These are phyloP conservation scores for Penicillium herquei DNA, from an alignment of 495 filamentous ascomycete genomes.

Conservation along the genomic window DNA sequence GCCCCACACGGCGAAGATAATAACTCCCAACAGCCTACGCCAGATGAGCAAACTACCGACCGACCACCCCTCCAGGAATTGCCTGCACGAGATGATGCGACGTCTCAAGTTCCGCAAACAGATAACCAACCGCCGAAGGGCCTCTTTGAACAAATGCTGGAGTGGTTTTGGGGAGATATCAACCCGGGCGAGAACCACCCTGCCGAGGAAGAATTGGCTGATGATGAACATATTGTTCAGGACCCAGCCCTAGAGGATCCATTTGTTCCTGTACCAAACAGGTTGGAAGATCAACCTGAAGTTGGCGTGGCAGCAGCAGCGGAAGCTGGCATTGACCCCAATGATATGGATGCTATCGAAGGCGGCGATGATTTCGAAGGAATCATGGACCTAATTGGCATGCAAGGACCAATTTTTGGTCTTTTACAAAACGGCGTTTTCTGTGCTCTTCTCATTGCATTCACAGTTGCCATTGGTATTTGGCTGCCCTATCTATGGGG, in stretches of 20 bases:
- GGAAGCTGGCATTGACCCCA: slow-evolving; percentile 54
- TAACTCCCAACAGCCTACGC: not conserved
- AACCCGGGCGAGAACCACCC: slow-evolving; percentile 28
- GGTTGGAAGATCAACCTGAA: slow-evolving; percentile 15
- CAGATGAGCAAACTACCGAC: not conserved
- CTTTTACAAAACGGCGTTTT: slow-evolving; percentile 94
- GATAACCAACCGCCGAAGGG: slow-evolving; percentile 14
- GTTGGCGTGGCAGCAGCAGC: slow-evolving; percentile 32
- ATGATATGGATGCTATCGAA: slow-evolving; percentile 63
- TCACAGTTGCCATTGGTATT: slow-evolving; percentile 78
- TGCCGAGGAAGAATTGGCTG: slow-evolving; percentile 30
- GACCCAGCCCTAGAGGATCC: slow-evolving; percentile 61
- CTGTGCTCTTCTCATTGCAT: slow-evolving; percentile 82
- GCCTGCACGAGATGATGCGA: not conserved
- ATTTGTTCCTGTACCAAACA: slow-evolving; percentile 55
- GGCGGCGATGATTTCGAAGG: slow-evolving; percentile 97
- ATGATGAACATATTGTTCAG: slow-evolving; percentile 59
- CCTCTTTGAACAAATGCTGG: slow-evolving; percentile 24
- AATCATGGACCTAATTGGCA: slow-evolving; percentile 91
- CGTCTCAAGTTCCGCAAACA: not conserved
- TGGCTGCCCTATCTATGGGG: slow-evolving; percentile 91
- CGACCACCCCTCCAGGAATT: not conserved
- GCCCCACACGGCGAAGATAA: not conserved
- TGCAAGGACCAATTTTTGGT: slow-evolving; percentile 88
- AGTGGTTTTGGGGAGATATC: slow-evolving; percentile 68